These are phyloP conservation scores for Colletotrichum theobromicola DNA, from an alignment of 2,329 filamentous ascomycete genomes.

Conservation along the genomic window DNA sequence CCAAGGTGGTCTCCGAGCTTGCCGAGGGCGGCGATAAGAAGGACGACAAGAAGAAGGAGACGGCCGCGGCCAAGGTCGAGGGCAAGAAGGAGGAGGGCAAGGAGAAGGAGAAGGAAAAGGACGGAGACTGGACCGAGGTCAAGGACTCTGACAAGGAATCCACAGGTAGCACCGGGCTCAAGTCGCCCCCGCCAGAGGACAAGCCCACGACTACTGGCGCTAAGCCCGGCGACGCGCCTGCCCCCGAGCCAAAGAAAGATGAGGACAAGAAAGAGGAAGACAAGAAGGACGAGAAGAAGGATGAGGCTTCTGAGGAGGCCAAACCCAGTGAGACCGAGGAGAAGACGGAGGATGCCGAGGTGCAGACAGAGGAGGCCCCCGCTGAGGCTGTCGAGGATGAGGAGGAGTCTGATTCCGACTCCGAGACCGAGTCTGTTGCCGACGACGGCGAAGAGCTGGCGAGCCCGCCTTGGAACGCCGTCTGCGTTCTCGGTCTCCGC, in stretches of 20 bases:
- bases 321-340: not conserved
- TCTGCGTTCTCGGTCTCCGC: constrained; percentile 43
- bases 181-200: not conserved
- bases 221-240: not conserved
- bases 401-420: not conserved
- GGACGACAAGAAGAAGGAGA: constrained; percentile 9
- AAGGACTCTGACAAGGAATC: constrained; percentile 11
- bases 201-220: not conserved
- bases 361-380: constrained; percentile 3
- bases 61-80: constrained; percentile 12
- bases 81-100: constrained; percentile 23
- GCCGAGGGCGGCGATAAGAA: constrained; percentile 10
- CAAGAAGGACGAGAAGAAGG: not conserved
- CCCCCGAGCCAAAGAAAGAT: not conserved
- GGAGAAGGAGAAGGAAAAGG: constrained; percentile 25
- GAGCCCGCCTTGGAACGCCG: constrained; percentile 43
- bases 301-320: not conserved
- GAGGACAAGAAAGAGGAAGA: constrained; percentile 1
- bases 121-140: not conserved
- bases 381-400: not conserved
- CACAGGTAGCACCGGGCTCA: not conserved
- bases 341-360: not conserved
- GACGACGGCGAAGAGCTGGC: constrained; percentile 17
- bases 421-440: not conserved
- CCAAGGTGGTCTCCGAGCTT: constrained; percentile 20